Base-by-base conservation (phyloP, 1,284 basidiomycete species). In the Boletellus deceptivus region DNA sequence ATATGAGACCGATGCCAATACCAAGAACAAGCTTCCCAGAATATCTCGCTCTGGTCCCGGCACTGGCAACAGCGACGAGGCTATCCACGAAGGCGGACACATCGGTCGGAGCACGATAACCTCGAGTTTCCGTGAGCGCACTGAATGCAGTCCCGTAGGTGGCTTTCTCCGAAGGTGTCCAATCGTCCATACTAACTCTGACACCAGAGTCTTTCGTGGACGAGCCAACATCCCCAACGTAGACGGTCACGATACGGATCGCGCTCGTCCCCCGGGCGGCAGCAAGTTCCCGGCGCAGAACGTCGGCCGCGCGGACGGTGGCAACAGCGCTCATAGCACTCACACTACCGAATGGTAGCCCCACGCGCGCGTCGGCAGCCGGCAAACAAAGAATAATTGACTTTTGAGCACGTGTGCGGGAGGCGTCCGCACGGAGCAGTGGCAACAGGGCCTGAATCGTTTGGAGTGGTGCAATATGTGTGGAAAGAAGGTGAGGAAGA, bases 391-490 rank as follows among this genome's bases (percentile, higher is more conserved):
- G 70, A 39, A 91, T 71, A 54, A 91, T 81, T 22, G 79, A 79
- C 63, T 83, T 83, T 61, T 75, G 78, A 38, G 76, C 77, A 40
- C 61, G 64, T 61, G 58, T 77, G 67, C 39, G 82, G 72, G 45
- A 76, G 74, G 83, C 75, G 22, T 77, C 78, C 17, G 79, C 76
- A 50, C 89, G 84, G 39, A 91, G 72, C 25, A 89, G 73, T 5
- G 89, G 89, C 31, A 91, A 72, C 22, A 94, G 76, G 1, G 83
- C 78, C 59, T 91, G 89, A 39, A 91, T 77, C 49, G 84, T 77
- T 58, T 85, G 82, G 38, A 91, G 74, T 16, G 89, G 89, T 3
- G 81, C 81, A 56, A 90, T 74, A 58, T 91, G 89, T 0, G 88
- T 84, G 2, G 82, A 78, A 47, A 74, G 80, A 46, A 91, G 76